Evolutionary conservation across 805 yeast species (phyloP).

Genomic region (Scheffersomyces spartinae): DNA sequence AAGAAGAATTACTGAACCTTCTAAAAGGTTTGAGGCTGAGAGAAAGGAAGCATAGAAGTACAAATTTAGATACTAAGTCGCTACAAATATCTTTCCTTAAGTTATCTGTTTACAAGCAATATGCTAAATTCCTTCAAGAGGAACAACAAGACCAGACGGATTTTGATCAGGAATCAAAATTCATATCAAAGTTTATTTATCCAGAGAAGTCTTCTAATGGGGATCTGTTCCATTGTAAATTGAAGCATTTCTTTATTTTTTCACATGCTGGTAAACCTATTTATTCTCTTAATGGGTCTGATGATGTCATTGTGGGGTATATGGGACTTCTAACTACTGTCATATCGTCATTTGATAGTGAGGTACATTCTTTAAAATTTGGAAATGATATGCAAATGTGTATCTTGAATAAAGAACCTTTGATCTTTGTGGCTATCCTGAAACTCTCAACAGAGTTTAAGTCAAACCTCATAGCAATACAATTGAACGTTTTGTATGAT

Average conservation of each 20-base stretch:
- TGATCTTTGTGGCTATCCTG: constrained; percentile 63
- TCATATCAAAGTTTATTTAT: no score
- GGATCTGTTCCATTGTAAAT: constrained; percentile 15
- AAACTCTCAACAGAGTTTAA: constrained; percentile 38
- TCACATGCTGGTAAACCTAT: constrained; percentile 86
- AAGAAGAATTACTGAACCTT: no score
- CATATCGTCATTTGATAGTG: constrained; percentile 45
- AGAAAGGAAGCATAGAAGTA: no score
- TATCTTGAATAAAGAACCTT: constrained; percentile 53
- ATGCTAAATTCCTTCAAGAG: no score
- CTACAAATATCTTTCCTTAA: no score
- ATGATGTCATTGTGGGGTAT: constrained; percentile 54
- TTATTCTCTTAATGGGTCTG: constrained; percentile 66
- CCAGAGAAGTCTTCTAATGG: constrained; percentile 7
- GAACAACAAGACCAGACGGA: no score
- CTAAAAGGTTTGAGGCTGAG: no score
- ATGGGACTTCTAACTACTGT: constrained; percentile 77
- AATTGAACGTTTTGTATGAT: constrained; percentile 61
- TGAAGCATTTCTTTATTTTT: constrained; percentile 67
- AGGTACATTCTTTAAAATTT: constrained; percentile 41
- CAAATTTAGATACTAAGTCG: no score
- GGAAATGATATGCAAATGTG: constrained; percentile 40
- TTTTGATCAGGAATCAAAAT: no score
- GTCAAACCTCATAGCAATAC: constrained; percentile 39
- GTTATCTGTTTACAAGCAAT: no score